Evolutionary conservation across 2,329 filamentous ascomycete genomes (phyloP), one percentile per base, ranked within the genome.

Genomic region (Cryphonectria nitschkei): DNA sequence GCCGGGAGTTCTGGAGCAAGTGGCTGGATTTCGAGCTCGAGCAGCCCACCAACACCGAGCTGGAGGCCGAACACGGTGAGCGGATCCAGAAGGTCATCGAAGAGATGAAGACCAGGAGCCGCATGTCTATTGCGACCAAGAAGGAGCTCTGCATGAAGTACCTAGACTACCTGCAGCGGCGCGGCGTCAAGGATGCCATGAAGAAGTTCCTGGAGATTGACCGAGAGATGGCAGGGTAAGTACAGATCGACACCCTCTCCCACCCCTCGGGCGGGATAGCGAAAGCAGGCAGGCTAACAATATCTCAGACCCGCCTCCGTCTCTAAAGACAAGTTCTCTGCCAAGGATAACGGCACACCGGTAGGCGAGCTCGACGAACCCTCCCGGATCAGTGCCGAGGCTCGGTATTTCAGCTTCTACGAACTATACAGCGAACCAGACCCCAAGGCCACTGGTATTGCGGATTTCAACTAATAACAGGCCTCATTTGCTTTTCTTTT

Each of bases 21-120:
- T 98, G 94, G 85, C 87, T 98, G 68, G 85, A 92, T 71, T 97
- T 99, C 77, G 96, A 99, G 83, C 85, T 97, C 65, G 90, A 93
- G 70, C 95, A 97, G 79, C 92, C 93, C 14, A 91, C 90, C 1
- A 90, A 84, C 73, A 82, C 85, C 1, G 87, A 90, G 65, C 85
- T 87, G 2, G 93, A 95, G 77, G 76, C 84, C 1, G 83, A 88
- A 70, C 89, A 94, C 70, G 89, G 90, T 67, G 85, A 90, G 74
- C 91, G 91, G n/a, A 89, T 98, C 78, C 93, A 93, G 82, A 87
- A 90, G 68, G 92, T 98, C 16, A 89, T 95, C 77, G 87, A 93
- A 32, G 89, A 93, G 76, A 87, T 97, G 76, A 87, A 91, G 46
- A 84, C 86, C 64, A 93, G 92, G 81, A 94, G 92, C 75, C 89